Percentiles rank a stretch among this genome's conserved stretches.
Evolutionary conservation across 805 yeast genomes (phyloP).

Genomic region (Monosporozyma aquatica): DNA sequence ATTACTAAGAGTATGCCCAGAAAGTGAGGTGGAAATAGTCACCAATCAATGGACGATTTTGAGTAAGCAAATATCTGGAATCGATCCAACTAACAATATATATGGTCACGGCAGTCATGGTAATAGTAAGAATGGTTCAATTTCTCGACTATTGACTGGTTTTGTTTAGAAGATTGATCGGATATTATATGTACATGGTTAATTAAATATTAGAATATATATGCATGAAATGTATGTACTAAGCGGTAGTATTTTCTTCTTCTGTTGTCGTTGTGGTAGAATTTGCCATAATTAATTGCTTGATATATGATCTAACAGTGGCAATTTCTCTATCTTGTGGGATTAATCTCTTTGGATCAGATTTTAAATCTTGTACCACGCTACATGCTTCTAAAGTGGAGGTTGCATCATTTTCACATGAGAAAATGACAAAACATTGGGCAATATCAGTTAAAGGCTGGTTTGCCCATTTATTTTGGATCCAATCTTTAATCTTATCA

Average conservation of each 20-base stretch:
- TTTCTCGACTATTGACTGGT: background rate
- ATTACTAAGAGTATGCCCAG: conserved; percentile 43
- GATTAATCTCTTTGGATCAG: conserved; percentile 26
- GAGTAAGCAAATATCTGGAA: background rate
- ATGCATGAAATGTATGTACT: background rate
- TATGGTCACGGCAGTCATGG: background rate
- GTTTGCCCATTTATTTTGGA: conserved; percentile 1
- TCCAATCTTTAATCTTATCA: conserved; percentile 32
- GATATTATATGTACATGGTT: background rate
- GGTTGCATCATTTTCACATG: conserved; percentile 35
- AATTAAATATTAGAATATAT: background rate
- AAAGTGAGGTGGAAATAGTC: conserved; percentile 46
- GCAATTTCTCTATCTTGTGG: conserved; percentile 31
- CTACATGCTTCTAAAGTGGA: conserved; percentile 35
- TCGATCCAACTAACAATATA: too few species aligned
- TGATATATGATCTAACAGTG: conserved; percentile 28
- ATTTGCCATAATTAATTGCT: conserved; percentile 12
- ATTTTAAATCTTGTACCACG: conserved; percentile 40
- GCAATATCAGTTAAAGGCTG: conserved; percentile 22
- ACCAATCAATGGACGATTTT: conserved; percentile 55
- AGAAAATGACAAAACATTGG: conserved; percentile 42
- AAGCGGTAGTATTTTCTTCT: too few species aligned
- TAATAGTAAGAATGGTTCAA: background rate
- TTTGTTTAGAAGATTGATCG: background rate
- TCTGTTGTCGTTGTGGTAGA: too few species aligned